These are phyloP conservation scores for Rhinocladiella similis DNA, from an alignment of 2,329 filamentous ascomycete genomes.

Conservation along the genomic window DNA sequence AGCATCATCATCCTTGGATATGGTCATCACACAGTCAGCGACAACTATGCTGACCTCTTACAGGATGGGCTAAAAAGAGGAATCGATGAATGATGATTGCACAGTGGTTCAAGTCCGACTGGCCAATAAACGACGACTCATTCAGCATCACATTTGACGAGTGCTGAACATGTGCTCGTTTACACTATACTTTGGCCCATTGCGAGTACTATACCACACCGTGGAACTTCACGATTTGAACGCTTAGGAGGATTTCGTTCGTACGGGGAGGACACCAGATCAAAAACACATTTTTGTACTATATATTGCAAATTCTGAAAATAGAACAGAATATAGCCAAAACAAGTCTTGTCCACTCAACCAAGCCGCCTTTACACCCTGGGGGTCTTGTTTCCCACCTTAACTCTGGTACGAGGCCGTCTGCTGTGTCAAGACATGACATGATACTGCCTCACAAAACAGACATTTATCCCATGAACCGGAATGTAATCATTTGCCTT, in stretches of 20 bases:
- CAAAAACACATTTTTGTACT: not conserved
- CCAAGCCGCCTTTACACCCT: not conserved
- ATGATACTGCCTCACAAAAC: not conserved
- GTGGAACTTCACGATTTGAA: no score
- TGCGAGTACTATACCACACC: no score
- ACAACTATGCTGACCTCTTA: not conserved
- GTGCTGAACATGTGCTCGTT: no score
- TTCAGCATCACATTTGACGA: no score
- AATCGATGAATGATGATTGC: constrained; percentile 4
- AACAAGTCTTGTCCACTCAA: not conserved
- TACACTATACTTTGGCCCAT: no score
- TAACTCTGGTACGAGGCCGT: not conserved
- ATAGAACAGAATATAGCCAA: not conserved
- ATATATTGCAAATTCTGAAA: not conserved
- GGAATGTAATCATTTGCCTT: not conserved
- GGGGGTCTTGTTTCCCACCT: not conserved
- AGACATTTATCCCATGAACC: not conserved
- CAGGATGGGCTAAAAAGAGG: constrained; percentile 17
- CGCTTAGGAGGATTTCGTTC: no score
- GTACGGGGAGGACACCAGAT: not conserved
- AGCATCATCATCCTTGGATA: not conserved
- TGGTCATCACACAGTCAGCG: not conserved
- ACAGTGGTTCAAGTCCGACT: no score
- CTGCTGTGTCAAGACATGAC: not conserved
- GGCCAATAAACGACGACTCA: no score